Conservation (phyloP, 2,329 filamentous ascomycete species). For the Ophiocordyceps robertsii region DNA sequence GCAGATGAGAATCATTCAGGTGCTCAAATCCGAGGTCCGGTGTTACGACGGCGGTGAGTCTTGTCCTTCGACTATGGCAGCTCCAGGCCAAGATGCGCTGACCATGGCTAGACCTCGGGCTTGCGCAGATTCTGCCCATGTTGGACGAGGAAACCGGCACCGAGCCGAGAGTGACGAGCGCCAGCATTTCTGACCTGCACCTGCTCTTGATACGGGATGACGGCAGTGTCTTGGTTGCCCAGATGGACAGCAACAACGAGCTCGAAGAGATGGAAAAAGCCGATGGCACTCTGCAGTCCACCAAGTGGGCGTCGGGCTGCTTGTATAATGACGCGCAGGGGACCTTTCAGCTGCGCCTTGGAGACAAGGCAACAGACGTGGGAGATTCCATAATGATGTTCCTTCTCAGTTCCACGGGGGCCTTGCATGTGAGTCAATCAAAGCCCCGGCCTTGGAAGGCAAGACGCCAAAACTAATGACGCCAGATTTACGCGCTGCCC, state of each 20-base stretch:
- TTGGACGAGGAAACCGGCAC: constrained; percentile 78
- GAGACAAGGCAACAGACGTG: constrained; percentile 23
- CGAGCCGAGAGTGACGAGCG: constrained; percentile 64
- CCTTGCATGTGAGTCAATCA: constrained; percentile 49
- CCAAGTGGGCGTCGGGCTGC: constrained; percentile 72
- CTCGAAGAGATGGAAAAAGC: constrained; percentile 66
- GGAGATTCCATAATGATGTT: constrained; percentile 55
- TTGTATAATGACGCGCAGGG: constrained; percentile 59
- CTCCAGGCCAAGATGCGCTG: constrained; percentile 2
- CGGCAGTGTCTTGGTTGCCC: constrained; percentile 62
- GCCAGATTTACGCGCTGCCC: constrained; percentile 62
- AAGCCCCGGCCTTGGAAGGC: background rate
- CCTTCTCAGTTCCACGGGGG: constrained; percentile 61
- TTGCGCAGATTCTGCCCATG: constrained; percentile 87
- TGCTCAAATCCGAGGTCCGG: constrained; percentile 73
- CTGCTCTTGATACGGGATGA: constrained; percentile 75
- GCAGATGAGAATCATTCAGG: constrained; percentile 72
- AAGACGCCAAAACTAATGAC: background rate
- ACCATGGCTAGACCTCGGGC: constrained; percentile 54
- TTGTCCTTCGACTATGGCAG: background rate
- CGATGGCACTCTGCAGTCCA: constrained; percentile 39
- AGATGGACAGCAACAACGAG: constrained; percentile 66
- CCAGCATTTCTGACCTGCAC: constrained; percentile 79
- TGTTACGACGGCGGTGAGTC: constrained; percentile 78
- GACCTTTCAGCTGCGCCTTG: constrained; percentile 31